Conservation (phyloP, 108 stramenopile genomes). For the Conticribra weissflogii region DNA sequence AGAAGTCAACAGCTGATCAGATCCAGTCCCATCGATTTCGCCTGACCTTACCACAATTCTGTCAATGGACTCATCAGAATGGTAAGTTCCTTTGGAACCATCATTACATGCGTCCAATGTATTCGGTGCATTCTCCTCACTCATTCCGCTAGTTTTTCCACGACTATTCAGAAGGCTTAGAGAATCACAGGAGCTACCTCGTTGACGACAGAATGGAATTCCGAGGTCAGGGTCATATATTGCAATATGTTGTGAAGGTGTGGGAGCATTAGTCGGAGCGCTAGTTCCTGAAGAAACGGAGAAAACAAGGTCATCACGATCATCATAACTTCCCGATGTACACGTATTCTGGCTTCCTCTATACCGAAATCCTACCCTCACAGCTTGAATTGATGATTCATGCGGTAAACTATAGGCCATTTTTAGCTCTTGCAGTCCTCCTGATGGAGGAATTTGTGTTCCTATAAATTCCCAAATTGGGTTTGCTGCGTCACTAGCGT, state of each 20-base stretch:
- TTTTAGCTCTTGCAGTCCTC: background rate
- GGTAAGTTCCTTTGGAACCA: background rate
- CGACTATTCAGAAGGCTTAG: too few relatives aligned
- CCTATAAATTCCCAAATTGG: background rate
- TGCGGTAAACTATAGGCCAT: background rate
- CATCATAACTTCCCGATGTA: background rate
- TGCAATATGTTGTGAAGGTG: too few relatives aligned
- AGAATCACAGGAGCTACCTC: too few relatives aligned
- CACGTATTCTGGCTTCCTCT: background rate
- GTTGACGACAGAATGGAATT: too few relatives aligned
- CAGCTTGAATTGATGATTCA: background rate
- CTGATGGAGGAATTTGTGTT: background rate
- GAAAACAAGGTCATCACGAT: background rate
- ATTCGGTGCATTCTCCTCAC: background rate
- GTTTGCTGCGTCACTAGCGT: background rate
- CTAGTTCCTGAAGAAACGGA: background rate
- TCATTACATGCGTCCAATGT: slow-evolving; percentile 2
- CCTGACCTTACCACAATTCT: slow-evolving; percentile 1
- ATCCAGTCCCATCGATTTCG: background rate
- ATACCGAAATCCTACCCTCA: background rate
- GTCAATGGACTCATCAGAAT: slow-evolving; percentile 4
- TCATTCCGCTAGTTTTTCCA: too few relatives aligned
- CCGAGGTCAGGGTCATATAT: too few relatives aligned
- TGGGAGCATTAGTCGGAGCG: too few relatives aligned
- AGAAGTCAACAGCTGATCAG: background rate